phyloP scores from a whole-genome alignment of 140 eudicot genomes.

The Stevia rebaudiana region DNA sequence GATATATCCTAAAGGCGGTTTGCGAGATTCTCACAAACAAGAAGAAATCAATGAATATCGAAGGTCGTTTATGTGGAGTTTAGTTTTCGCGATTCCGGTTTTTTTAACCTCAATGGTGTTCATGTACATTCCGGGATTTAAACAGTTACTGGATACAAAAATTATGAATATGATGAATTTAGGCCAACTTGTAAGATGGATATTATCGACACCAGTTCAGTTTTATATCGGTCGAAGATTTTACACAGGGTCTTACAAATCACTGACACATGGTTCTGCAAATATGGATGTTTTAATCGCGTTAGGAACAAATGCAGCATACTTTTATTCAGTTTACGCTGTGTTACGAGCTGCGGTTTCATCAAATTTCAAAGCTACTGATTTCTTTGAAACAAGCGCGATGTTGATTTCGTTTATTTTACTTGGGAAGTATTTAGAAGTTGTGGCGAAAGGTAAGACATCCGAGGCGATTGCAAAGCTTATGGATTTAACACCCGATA shows the following conservation, averaged over 20 bases:
- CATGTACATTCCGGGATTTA: constrained; percentile 80
- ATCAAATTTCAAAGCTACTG: constrained; percentile 57
- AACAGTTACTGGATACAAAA: constrained; percentile 52
- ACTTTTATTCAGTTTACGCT: constrained; percentile 84
- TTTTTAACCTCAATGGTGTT: constrained; percentile 91
- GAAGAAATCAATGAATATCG: constrained; percentile 63
- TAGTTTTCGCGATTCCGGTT: constrained; percentile 78
- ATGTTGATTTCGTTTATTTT: constrained; percentile 92
- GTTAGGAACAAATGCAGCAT: constrained; percentile 92
- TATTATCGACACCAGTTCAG: constrained; percentile 84
- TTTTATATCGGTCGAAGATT: constrained; percentile 80
- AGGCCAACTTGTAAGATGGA: constrained; percentile 81
- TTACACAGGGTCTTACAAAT: constrained; percentile 77
- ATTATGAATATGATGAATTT: constrained; percentile 65
- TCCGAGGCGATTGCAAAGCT: constrained; percentile 97
- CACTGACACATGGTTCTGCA: constrained; percentile 77
- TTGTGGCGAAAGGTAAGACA: constrained; percentile 91
- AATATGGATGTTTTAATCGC: constrained; percentile 97
- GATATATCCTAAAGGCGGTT: constrained; percentile 61
- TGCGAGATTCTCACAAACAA: constrained; percentile 48
- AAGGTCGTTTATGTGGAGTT: constrained; percentile 75
- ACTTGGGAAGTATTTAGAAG: constrained; percentile 85
- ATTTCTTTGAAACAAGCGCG: constrained; percentile 91
- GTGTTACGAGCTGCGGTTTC: constrained; percentile 82
- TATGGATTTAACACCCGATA: constrained; percentile 83